Percentiles rank a stretch among this genome's conserved stretches.
Evolutionary conservation across 805 yeast genomes (phyloP).

Genomic region (Wickerhamiella bombiphila): DNA sequence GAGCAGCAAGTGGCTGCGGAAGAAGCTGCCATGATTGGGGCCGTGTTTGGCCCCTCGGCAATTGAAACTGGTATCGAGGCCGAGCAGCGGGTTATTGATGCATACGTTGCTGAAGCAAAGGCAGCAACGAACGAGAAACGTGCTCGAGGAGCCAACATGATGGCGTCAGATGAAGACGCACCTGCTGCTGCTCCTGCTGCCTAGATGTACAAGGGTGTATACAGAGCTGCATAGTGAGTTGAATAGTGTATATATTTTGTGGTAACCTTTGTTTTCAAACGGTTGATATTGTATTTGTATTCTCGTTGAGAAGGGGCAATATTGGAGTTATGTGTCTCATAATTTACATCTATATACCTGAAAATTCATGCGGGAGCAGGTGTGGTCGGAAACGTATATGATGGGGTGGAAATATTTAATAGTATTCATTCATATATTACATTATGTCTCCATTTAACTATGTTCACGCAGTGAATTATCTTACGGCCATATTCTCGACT

Average conservation of each 20-base stretch:
- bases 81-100: conserved; percentile 57
- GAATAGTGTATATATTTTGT: not conserved
- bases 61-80: conserved; percentile 52
- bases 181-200: not conserved
- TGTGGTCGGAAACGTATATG: too few species aligned
- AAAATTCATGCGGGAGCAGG: too few species aligned
- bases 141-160: conserved; percentile 17
- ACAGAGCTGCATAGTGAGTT: not conserved
- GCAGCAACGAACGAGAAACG: conserved; percentile 36
- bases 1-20: conserved; percentile 59
- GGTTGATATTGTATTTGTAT: too few species aligned
- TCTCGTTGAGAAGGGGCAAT: too few species aligned
- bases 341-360: too few species aligned
- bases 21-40: conserved; percentile 77
- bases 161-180: conserved; percentile 18
- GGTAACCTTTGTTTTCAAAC: not conserved
- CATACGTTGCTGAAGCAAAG: conserved; percentile 60
- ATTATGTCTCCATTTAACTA: too few species aligned
- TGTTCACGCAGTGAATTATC: not conserved
- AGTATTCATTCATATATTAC: too few species aligned
- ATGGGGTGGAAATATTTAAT: too few species aligned
- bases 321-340: too few species aligned
- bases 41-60: conserved; percentile 47
- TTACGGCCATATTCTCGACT: not conserved
- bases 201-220: too few species aligned